Evolutionary conservation across 2,329 filamentous ascomycete genomes (phyloP), one percentile per base, ranked within the genome.

Genomic region (Orbilia blumenaviensis): DNA sequence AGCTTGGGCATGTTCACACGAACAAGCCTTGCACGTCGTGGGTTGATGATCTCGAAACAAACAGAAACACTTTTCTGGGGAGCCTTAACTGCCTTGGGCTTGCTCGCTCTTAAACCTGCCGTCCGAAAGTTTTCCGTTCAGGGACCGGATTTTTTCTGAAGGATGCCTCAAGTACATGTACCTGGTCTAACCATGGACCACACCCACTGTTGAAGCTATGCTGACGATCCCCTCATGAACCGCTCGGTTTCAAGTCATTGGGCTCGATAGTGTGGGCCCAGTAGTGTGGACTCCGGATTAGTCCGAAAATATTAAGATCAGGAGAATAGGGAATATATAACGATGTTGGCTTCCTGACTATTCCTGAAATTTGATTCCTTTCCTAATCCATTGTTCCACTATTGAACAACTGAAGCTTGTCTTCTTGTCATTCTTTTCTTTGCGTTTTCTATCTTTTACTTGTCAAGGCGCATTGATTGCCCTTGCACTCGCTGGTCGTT

Each of bases 381-480:
- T 48, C 23, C 27, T 42, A 44, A 56, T 34, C 52, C 23, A 29
- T 63, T 34, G 54, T 67, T 63, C 71, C 25, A 27, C 44, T 38
- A 16, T 60, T 23, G 61, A 60, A 50, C 68, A 75, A 36, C 62
- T 58, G 63, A 68, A 58, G 63, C 42, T 75, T 50, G 66, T 63
- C 71, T 74, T 66, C 69, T 42, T 21, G 63, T 68, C 71, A 64
- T 60, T 75, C 71, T 61, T 77, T 66, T 56, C 56, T 62, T 74
- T 67, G 27, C 50, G 38, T 66, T 27, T 52, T 16, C 63, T 72
- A 48, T 38, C 66, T 25, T 67, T 66, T 46, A 72, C 78, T 75
- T 78, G 77, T 66, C 78, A 78, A 68, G 79, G 79, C 77, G 78
- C 79, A 77, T 79, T 77, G 78, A 79, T 79, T 80, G 79, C 80